A percentile compares a stretch with the other conserved stretches of the same genome.
Evolutionary conservation across 441 rosid species (phyloP).

Genomic region (Raphanus hybrid): DNA sequence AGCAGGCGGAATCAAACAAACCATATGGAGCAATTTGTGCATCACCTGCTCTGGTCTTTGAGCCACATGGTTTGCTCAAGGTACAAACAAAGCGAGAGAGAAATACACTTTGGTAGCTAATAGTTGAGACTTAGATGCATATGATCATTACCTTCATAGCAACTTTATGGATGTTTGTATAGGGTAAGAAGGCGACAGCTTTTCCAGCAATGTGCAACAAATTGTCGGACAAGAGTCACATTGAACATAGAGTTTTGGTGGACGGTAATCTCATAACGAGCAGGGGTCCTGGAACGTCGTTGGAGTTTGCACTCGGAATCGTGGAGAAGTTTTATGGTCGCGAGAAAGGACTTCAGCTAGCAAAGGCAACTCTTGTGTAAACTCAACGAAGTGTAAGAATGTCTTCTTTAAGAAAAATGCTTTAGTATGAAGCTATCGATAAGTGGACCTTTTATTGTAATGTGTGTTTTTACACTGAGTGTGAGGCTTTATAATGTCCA

Average conservation of each 20-base stretch:
- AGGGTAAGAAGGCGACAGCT: slow-evolving; percentile 96
- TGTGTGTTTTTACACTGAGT: slow-evolving; percentile 24
- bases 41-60: slow-evolving; percentile 88
- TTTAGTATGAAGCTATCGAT: slow-evolving; percentile 21
- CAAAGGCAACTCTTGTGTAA: slow-evolving; percentile 63
- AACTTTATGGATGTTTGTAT: neutral
- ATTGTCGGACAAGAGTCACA: slow-evolving; percentile 73
- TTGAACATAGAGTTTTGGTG: slow-evolving; percentile 76
- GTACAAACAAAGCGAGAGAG: slow-evolving; percentile 42
- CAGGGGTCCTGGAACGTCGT: slow-evolving; percentile 83
- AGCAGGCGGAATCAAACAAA: slow-evolving; percentile 73
- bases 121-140: neutral
- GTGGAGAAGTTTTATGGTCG: slow-evolving; percentile 86
- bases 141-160: neutral
- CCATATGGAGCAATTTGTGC: slow-evolving; percentile 98
- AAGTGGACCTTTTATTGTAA: slow-evolving; percentile 16
- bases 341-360: slow-evolving; percentile 68
- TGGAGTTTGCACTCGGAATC: slow-evolving; percentile 82
- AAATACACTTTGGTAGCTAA: neutral
- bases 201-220: slow-evolving; percentile 84
- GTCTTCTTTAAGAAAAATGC: slow-evolving; percentile 2
- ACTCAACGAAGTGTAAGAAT: slow-evolving; percentile 1
- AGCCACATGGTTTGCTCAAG: slow-evolving; percentile 90
- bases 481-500: slow-evolving; percentile 25
- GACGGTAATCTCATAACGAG: slow-evolving; percentile 95